Base-by-base conservation (phyloP, 805 yeast genomes). In the Yamadazyma akitaensis region DNA sequence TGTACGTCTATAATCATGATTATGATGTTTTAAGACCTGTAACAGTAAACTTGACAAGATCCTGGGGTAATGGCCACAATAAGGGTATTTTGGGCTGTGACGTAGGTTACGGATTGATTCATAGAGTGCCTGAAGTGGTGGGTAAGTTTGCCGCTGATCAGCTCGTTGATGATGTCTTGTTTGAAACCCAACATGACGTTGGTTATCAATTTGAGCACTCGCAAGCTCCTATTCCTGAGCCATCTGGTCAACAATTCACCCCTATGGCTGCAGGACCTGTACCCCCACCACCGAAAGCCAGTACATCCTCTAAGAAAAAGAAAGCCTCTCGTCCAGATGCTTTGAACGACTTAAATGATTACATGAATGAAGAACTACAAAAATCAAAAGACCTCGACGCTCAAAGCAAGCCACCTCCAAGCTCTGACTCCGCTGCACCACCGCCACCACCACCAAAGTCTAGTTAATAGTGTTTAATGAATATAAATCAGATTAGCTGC, bases 21-120 rank as follows among this genome's bases (percentile, higher is more conserved):
- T 85, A 81, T 58, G 94, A 92, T 60, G 76, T 85, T 12, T 83
- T 89, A 34, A 77, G 99, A 55, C 96, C 96, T 0, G 91, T 92
- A 3, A 82, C 87, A 0, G 88, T 91, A n/a, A 72, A 78, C 44
- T 60, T 72, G 37, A 69, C 76, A n/a, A 75, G 76, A n/a, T 63
- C 69, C 14, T 87, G 94, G 89, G 88, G 90, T n/a, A 53, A 55
- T 11, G 74, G 69, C 9, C 65, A 61, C 13, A 89, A 91, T 13
- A 77, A 72, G 53, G 96, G 96, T 1, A 71, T 89, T 32, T 67
- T 92, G 32, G 99, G 99, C 2, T 90, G 97, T 67, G 96, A 91
- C 53, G 95, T 92, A 16, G 98, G 97, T 0, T 91, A 90, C 58
- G 99, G 99, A 0, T 74, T 86, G 43, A 69, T 92, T 42, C 98